Base-by-base conservation (phyloP, 208 protist species). In the Acanthamoeba lenticulata region DNA sequence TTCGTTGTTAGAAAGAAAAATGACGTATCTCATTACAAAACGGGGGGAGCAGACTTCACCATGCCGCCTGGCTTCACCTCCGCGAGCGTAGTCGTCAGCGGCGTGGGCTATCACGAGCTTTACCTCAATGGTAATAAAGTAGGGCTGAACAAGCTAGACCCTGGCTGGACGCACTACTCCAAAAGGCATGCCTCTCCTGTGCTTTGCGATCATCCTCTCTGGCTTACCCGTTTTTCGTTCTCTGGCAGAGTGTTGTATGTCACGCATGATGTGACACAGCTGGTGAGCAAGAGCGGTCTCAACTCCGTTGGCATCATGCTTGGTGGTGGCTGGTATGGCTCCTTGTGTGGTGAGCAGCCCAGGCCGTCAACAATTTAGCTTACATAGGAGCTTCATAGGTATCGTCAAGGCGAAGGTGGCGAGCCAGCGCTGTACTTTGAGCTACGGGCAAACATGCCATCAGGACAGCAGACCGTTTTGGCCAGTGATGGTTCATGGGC, bases 271-370 rank as follows among this genome's bases (percentile, higher is more conserved):
- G 65, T 94, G 0, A 67, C 55, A 1, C 29, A 11, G 2, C 38
- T 79, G 27, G 24, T 92, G 60, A 67, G 36, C 13, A 67, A 44
- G 6, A 49, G 29, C 27, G 81, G 79, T 0, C 5, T 44, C 29
- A 92, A 94, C 32, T 29, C 38, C 1, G 29, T 94, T 1, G 81
- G 45, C n/a, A 62, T 94, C n/a, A 42, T 40, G 49, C 67, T 94
- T 5, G 93, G 79, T 34, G 34, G 34, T 6, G 93, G 79, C 24
- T 94, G 93, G 93, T 65, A 36, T 36, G n/a, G 69, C 47, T 32
- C 0, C 13, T 57, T 57, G 19, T 57, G 3, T 57, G 47, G 45
- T 52, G 45, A 5, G 9, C 5, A 52, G 45, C 45, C 45, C 45
- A 19, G 45, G 5, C 15, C 15, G 15, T 52, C 5, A 52, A 52